These are phyloP conservation scores for Pseudocohnilembus persalinus DNA, from an alignment of 169 alveolate species.

Conservation along the genomic window DNA sequence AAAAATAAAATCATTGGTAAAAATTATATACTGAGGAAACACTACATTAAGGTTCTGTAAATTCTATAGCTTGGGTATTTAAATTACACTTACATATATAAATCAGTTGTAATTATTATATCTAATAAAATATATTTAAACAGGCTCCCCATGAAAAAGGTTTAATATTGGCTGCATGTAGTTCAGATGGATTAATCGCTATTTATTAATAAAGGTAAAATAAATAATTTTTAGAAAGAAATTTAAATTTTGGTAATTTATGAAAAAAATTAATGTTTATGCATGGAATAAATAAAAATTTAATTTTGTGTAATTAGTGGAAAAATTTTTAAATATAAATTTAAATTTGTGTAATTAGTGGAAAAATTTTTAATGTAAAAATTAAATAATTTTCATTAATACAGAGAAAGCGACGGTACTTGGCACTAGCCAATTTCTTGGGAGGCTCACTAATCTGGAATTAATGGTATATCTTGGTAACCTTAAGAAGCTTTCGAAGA, in stretches of 20 bases:
- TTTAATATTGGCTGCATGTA: slow-evolving; percentile 38
- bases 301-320: no score
- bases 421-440: slow-evolving; percentile 24
- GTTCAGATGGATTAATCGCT: slow-evolving; percentile 42
- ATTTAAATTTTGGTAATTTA: slow-evolving; percentile 8
- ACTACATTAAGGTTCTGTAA: slow-evolving; percentile 74
- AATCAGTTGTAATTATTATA: not conserved
- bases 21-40: slow-evolving; percentile 69
- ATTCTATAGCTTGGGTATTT: slow-evolving; percentile 66
- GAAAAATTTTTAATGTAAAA: no score
- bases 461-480: slow-evolving; percentile 79
- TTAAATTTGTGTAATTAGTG: no score
- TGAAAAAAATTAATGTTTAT: no score
- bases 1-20: slow-evolving; percentile 47
- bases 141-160: not conserved
- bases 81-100: not conserved
- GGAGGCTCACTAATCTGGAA: slow-evolving; percentile 80
- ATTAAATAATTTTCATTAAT: no score
- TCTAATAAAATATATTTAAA: no score
- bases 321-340: no score
- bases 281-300: no score
- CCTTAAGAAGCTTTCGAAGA: slow-evolving; percentile 36
- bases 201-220: slow-evolving; percentile 16
- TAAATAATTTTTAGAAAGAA: slow-evolving; percentile 1
- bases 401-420: slow-evolving; percentile 62